These are phyloP conservation scores for Penicillium crustosum DNA, from an alignment of 2,329 filamentous ascomycete genomes.

Conservation along the genomic window DNA sequence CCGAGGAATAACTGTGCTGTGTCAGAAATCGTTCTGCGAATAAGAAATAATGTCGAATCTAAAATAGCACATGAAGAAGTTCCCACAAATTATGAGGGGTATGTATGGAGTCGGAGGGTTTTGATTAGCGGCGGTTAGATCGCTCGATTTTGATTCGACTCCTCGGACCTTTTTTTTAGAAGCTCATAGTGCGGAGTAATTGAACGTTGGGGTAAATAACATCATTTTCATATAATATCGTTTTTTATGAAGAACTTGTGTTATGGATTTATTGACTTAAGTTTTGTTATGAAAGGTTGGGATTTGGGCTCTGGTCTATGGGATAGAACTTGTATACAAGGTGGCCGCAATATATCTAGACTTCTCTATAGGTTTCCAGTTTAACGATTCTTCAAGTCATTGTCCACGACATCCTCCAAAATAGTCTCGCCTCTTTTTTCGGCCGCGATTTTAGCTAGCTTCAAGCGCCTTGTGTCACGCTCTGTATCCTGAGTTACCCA, in stretches of 20 bases:
- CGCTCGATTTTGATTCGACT: constrained; percentile 8
- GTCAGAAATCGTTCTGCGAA: neutral
- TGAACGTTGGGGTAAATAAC: neutral
- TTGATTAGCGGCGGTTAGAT: constrained; percentile 7
- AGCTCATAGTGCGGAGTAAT: neutral
- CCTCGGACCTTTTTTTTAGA: constrained; percentile 14
- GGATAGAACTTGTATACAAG: neutral
- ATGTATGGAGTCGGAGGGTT: constrained; percentile 16
- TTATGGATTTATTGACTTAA: neutral
- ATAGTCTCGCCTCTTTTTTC: constrained; percentile 44
- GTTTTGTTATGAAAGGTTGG: too few relatives aligned
- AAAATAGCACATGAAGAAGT: constrained; percentile 2
- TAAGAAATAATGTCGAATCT: neutral
- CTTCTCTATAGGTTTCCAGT: neutral
- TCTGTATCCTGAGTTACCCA: constrained; percentile 49
- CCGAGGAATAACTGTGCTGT: neutral
- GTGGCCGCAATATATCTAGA: neutral
- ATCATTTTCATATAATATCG: neutral
- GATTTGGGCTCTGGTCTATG: neutral
- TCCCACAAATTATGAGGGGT: constrained; percentile 1
- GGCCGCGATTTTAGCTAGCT: constrained; percentile 44
- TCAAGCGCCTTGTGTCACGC: constrained; percentile 47
- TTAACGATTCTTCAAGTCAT: constrained; percentile 31
- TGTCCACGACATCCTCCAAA: constrained; percentile 47
- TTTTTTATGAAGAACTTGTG: neutral